Conservation (phyloP, 495 filamentous ascomycete species). For the Penicillium coprophilum region DNA sequence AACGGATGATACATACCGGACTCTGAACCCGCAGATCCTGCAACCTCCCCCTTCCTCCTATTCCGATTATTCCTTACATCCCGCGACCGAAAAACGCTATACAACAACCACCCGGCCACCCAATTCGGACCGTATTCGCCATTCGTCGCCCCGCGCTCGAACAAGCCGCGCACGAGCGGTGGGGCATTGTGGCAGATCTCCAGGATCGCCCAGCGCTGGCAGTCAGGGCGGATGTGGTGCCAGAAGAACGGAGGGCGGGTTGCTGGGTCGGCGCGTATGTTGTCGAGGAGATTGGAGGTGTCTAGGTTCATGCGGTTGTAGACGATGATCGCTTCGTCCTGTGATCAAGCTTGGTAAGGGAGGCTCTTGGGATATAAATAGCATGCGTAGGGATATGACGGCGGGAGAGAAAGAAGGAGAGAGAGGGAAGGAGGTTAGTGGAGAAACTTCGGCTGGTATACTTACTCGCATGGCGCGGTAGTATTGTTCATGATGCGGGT, state of each 20-base stretch:
- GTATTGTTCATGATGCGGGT: conserved; percentile 43
- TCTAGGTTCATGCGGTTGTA: conserved; percentile 47
- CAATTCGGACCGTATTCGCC: conserved; percentile 55
- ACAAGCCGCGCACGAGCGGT: conserved; percentile 37
- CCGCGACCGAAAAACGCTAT: conserved; percentile 58
- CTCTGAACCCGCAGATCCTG: conserved; percentile 13
- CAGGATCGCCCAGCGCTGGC: conserved; percentile 41
- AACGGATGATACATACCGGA: conserved; percentile 25
- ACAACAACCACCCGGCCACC: conserved; percentile 58
- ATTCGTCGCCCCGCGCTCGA: conserved; percentile 38
- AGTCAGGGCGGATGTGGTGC: conserved; percentile 47
- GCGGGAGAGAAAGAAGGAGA: neutral
- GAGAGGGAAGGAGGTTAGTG: neutral
- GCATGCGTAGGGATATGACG: neutral
- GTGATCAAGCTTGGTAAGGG: neutral
- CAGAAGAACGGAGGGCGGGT: conserved; percentile 47
- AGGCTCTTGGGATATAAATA: neutral
- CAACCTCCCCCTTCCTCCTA: conserved; percentile 40
- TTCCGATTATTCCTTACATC: conserved; percentile 57
- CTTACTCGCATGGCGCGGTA: conserved; percentile 48
- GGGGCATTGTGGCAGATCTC: conserved; percentile 41
- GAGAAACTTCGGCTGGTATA: neutral
- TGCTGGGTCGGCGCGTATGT: conserved; percentile 33
- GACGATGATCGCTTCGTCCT: conserved; percentile 50
- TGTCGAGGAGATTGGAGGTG: conserved; percentile 42